Percentiles rank a stretch among this genome's conserved stretches.
These are phyloP conservation scores for Aristolochia fimbriata DNA, from an alignment of 164 flowering plant genomes.

Conservation along the genomic window DNA sequence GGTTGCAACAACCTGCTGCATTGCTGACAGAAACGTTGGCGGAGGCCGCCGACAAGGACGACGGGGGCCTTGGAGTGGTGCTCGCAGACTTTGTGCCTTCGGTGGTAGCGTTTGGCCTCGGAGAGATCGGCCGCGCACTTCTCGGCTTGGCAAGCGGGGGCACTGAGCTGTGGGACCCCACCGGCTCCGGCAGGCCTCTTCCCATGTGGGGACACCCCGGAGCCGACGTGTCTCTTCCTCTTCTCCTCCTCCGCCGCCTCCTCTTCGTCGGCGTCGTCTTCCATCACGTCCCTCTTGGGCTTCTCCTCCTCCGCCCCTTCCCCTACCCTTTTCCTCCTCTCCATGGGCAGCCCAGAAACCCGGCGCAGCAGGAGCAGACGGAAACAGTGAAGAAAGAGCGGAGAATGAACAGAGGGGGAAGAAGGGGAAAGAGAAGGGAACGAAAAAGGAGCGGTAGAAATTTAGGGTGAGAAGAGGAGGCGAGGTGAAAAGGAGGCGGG, in stretches of 20 bases:
- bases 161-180: constrained; percentile 15
- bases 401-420: neutral
- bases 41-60: constrained; percentile 41
- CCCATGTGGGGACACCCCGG: constrained; percentile 1
- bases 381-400: neutral
- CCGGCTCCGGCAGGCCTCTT: constrained; percentile 9
- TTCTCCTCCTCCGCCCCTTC: constrained; percentile 19
- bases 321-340: constrained; percentile 25
- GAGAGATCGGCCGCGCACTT: constrained; percentile 47
- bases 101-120: constrained; percentile 52
- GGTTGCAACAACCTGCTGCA: constrained; percentile 70
- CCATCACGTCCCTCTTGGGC: constrained; percentile 22
- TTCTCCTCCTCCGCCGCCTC: constrained; percentile 23
- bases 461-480: neutral
- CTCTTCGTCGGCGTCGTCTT: constrained; percentile 24
- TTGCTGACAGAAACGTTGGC: constrained; percentile 87
- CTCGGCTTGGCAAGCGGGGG: constrained; percentile 58
- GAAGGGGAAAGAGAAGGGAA: neutral
- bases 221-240: constrained; percentile 20
- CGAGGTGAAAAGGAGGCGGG: constrained; percentile 9
- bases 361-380: neutral
- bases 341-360: neutral
- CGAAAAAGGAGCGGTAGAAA: neutral
- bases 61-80: constrained; percentile 60
- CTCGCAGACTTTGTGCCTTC: constrained; percentile 75